These are phyloP conservation scores for Trametes sanguinea DNA, from an alignment of 768 basidiomycete genomes.

Conservation along the genomic window DNA sequence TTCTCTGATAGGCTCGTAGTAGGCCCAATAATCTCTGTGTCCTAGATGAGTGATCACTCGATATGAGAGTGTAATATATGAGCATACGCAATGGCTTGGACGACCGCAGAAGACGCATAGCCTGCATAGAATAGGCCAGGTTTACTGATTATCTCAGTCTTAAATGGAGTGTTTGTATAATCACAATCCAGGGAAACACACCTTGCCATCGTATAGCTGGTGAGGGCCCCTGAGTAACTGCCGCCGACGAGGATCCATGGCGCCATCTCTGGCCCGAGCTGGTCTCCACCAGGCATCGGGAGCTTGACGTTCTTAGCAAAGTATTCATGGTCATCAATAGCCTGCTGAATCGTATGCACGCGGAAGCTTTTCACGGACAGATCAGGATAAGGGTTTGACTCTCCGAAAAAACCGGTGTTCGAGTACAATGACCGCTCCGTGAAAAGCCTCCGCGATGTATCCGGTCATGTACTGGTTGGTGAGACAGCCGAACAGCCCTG, in stretches of 20 bases:
- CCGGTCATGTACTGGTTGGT: slow-evolving; percentile 63
- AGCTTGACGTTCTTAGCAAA: slow-evolving; percentile 66
- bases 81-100: too few relatives aligned
- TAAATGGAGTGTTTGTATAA: too few relatives aligned
- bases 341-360: slow-evolving; percentile 68
- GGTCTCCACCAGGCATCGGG: slow-evolving; percentile 64
- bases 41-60: too few relatives aligned
- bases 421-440: slow-evolving; percentile 60
- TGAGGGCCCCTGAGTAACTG: slow-evolving; percentile 47
- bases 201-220: slow-evolving; percentile 70
- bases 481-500: slow-evolving; percentile 48
- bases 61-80: too few relatives aligned
- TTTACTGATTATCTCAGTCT: too few relatives aligned
- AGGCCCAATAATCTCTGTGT: too few relatives aligned
- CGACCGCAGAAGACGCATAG: too few relatives aligned
- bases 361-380: slow-evolving; percentile 57
- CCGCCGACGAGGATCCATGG: slow-evolving; percentile 46
- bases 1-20: too few relatives aligned
- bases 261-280: slow-evolving; percentile 50
- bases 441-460: slow-evolving; percentile 60
- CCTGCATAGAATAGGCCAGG: too few relatives aligned
- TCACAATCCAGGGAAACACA: slow-evolving; percentile 23
- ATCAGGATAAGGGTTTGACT: slow-evolving; percentile 65
- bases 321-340: slow-evolving; percentile 68
- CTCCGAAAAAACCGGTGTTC: slow-evolving; percentile 73